Evolutionary conservation across 2,329 filamentous ascomycete genomes (phyloP), one percentile per base, ranked within the genome.

Genomic region (Immersiporthe knoxdaviesiana): DNA sequence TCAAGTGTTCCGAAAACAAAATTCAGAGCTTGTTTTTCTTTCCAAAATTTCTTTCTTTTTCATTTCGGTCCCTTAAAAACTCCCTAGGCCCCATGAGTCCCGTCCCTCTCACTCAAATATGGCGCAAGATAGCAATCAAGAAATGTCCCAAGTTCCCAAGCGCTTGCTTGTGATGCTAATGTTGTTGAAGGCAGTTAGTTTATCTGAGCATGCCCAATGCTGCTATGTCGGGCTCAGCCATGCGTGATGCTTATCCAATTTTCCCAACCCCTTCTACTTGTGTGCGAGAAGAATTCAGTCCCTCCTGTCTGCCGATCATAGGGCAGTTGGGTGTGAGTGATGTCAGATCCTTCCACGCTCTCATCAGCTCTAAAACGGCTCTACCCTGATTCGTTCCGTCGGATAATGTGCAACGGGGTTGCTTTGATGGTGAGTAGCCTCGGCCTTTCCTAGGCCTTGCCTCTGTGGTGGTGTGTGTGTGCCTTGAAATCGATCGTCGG

Each of bases 1-100:
- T 18, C 5, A 8, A 56, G 56, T 18, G 21, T 47, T n/a, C 4
- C 4, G 35, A 35, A 21, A 11, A 47, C 6, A 39, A 10, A 39
- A 39, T 39, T 7, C 37, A 39, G 37, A 7, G 37, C 37, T 12
- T 35, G 3, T 35, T 21, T 18, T 5, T 21, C 5, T n/a, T 21
- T 60, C 2, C 37, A 8, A 39, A 39, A 35, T 35, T 18, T 32
- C 27, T 21, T 67, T 14, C n/a, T n/a, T 24, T 67, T 14, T 32
- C 32, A 69, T 63, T 59, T 30, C 63, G 58, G 61, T 54, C 30
- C 50, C 41, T 37, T 66, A 35, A 10, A 10, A 47, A 59, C 59
- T 63, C 68, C 68, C 18, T 64, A n/a, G 44, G n/a, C 60, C 60
- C 37, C 27, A 24, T 50, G 61, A 65, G 50, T 44, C 41, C 44